Percentiles rank a stretch among this genome's conserved stretches.
Evolutionary conservation across 345 rosid species (phyloP).

Genomic region (Salix arbutifolia): DNA sequence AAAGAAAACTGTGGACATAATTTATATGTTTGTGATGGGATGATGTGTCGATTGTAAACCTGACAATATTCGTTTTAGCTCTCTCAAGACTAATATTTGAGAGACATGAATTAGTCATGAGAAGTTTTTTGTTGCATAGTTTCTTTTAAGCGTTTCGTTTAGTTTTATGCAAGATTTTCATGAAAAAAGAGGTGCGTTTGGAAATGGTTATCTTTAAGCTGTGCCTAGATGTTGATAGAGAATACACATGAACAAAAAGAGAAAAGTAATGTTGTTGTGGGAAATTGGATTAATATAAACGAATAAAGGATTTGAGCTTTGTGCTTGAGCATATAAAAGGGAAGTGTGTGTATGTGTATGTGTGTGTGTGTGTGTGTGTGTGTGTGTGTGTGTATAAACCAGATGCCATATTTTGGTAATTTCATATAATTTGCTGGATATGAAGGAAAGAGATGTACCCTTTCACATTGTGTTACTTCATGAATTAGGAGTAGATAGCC

Average conservation of each 20-base stretch:
- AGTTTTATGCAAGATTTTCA: no score
- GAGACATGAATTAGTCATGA: no score
- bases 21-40: background rate
- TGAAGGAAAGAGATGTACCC: background rate
- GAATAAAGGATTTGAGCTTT: background rate
- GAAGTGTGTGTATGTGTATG: background rate
- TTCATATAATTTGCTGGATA: background rate
- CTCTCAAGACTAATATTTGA: no score
- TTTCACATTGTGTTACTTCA: background rate
- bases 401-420: background rate
- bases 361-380: background rate
- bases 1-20: background rate
- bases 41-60: background rate
- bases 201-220: no score
- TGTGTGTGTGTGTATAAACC: background rate
- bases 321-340: background rate
- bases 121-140: no score
- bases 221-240: no score
- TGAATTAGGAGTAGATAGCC: background rate
- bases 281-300: no score
- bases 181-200: no score
- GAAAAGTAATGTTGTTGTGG: background rate
- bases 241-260: no score
- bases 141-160: no score
- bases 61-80: no score